Evolutionary conservation across 2,329 filamentous ascomycete species (phyloP), one percentile per base, ranked within the genome.

Genomic region (Apiospora phragmitis): DNA sequence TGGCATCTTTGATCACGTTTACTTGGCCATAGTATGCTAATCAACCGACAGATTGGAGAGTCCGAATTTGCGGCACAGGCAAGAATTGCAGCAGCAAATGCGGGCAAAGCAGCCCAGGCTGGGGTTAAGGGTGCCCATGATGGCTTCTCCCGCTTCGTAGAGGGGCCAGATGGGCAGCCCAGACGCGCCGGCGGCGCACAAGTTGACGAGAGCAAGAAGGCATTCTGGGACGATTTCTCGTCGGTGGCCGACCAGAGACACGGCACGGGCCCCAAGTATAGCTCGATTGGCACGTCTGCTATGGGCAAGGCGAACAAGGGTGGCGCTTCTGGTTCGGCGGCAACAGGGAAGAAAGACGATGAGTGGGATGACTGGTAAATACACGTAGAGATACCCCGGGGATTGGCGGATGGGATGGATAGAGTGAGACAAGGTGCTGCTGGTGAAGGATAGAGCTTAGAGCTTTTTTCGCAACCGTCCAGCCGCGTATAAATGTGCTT

Each of bases 211-310:
- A 92, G 80, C 88, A 93, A 91, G 81, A 92, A 92, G 79, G 92
- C 93, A 75, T 97, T 97, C 82, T 98, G 95, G 95, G 95, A 97
- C 79, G 92, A 92, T 75, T 97, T 98, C 81, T 92, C 94, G 0
- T 89, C 88, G 38, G 81, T 92, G 35, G 92, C 90, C 0, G 88
- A 92, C 82, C 85, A 88, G 76, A 81, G 83, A 71, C 81, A 83
- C 71, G 79, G 74, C 55, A 78, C 78, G 16, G 79, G 78, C 59
- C 81, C 76, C 42, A 79, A 79, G 74, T 78, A 82, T 70, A 88
- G 83, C 75, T 83, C 88, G 2, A 88, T 90, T 72, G 88, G 88
- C 42, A 90, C 88, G 26, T 84, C 86, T 71, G 88, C 88, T 26
- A 89, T 90, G 87, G 86, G 86, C 43, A 88, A 87, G 81, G 85